A percentile compares a stretch with the other conserved stretches of the same genome.
Evolutionary conservation across 2,329 filamentous ascomycete species (phyloP).

Genomic region (Escovopsis sp.): DNA sequence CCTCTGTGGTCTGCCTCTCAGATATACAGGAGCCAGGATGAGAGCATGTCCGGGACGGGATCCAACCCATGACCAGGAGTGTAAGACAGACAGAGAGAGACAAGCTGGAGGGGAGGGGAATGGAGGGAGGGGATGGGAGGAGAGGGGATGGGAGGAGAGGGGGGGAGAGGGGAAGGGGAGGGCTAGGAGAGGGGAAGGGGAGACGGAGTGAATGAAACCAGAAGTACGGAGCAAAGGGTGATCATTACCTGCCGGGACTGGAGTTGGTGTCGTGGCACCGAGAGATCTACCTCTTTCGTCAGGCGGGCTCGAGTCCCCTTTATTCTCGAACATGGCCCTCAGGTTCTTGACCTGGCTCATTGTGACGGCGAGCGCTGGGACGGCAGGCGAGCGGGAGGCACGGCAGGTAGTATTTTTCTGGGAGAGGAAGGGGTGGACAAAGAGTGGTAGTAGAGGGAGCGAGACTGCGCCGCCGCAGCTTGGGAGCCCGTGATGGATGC

Average conservation of each 20-base stretch:
- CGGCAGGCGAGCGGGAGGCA: too few relatives aligned
- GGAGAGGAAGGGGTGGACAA: not conserved
- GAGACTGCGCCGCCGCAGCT: too few relatives aligned
- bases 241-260: conserved; percentile 9
- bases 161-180: not conserved
- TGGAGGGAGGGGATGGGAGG: not conserved
- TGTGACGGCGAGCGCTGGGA: conserved; percentile 15
- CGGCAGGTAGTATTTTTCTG: too few relatives aligned
- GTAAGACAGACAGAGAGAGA: too few relatives aligned
- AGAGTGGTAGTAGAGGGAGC: too few relatives aligned
- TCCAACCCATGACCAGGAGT: not conserved
- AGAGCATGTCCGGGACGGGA: not conserved
- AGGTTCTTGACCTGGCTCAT: conserved; percentile 62
- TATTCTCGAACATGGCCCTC: conserved; percentile 67
- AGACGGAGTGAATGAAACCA: not conserved
- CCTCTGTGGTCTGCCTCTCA: too few relatives aligned
- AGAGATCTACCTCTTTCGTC: conserved; percentile 60
- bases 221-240: conserved; percentile 7
- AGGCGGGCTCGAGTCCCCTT: conserved; percentile 47
- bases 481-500: too few relatives aligned
- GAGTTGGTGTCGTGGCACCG: conserved; percentile 25
- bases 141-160: not conserved
- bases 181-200: conserved; percentile 1
- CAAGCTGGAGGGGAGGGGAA: not conserved
- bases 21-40: not conserved